These are phyloP conservation scores for Cicer arietinum DNA, from an alignment of 306 rosid species.

Conservation along the genomic window DNA sequence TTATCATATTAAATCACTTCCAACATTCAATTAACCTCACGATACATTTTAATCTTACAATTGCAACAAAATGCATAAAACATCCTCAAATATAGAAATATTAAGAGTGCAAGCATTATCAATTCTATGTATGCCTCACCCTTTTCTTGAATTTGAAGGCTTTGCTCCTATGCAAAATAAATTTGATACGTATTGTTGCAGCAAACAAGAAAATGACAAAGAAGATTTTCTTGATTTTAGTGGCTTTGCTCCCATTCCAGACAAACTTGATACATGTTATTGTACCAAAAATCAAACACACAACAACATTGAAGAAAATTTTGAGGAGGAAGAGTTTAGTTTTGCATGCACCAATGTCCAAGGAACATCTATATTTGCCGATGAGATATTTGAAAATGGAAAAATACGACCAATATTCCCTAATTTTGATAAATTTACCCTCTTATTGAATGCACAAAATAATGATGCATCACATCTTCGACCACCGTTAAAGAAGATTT, in stretches of 20 bases:
- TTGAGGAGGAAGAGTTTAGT: constrained; percentile 55
- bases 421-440: constrained; percentile 30
- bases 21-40: not conserved
- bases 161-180: not conserved
- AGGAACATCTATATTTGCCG: constrained; percentile 47
- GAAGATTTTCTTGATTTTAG: too few relatives aligned
- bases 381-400: constrained; percentile 64
- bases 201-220: not conserved
- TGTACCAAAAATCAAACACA: not conserved
- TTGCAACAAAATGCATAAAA: not conserved
- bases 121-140: not conserved
- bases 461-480: too few relatives aligned
- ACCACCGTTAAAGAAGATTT: too few relatives aligned
- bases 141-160: not conserved
- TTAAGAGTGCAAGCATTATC: constrained; percentile 5
- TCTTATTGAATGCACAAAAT: too few relatives aligned
- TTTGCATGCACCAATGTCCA: constrained; percentile 52
- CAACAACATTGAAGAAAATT: not conserved
- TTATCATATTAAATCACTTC: not conserved
- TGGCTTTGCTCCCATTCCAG: too few relatives aligned
- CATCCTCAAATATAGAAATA: not conserved
- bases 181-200: too few relatives aligned
- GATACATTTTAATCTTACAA: not conserved
- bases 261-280: too few relatives aligned
- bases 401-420: constrained; percentile 55